A percentile compares a stretch with the other conserved stretches of the same genome.
Evolutionary conservation across 2,329 filamentous ascomycete genomes (phyloP).

Genomic region (Chaetomium sp.): DNA sequence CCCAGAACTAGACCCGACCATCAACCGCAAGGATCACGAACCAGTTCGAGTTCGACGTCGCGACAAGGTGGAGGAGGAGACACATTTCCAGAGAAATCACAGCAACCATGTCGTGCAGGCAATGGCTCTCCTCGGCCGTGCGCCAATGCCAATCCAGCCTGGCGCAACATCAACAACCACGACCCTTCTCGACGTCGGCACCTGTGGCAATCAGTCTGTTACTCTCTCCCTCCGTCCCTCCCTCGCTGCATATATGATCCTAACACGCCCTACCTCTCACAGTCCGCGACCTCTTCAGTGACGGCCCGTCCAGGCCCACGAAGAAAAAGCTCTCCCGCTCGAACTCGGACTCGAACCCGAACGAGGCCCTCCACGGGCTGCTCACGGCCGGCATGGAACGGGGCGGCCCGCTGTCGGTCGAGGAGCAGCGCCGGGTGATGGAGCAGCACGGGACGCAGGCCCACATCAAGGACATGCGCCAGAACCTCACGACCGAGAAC

Average conservation of each 20-base stretch:
- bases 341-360: conserved; percentile 6
- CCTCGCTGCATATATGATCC: neutral
- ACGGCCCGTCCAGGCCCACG: neutral
- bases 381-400: conserved; percentile 14
- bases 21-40: conserved; percentile 9
- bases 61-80: neutral
- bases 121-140: conserved; percentile 32
- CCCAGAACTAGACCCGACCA: too few species aligned
- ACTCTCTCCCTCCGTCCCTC: too few species aligned
- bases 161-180: conserved; percentile 25
- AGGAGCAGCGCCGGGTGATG: conserved; percentile 17
- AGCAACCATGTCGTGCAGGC: conserved; percentile 31
- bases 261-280: neutral
- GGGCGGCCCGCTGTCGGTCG: conserved; percentile 11
- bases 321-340: neutral
- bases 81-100: neutral
- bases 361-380: conserved; percentile 15
- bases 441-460: conserved; percentile 11
- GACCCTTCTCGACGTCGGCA: conserved; percentile 25
- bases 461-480: conserved; percentile 18
- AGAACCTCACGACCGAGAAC: conserved; percentile 43
- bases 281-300: conserved; percentile 3
- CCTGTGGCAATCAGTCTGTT: conserved; percentile 19
- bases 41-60: conserved; percentile 6
- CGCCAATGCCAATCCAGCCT: conserved; percentile 30